These are phyloP conservation scores for Leccinellum luteum DNA, from an alignment of 768 basidiomycete species.

Conservation along the genomic window DNA sequence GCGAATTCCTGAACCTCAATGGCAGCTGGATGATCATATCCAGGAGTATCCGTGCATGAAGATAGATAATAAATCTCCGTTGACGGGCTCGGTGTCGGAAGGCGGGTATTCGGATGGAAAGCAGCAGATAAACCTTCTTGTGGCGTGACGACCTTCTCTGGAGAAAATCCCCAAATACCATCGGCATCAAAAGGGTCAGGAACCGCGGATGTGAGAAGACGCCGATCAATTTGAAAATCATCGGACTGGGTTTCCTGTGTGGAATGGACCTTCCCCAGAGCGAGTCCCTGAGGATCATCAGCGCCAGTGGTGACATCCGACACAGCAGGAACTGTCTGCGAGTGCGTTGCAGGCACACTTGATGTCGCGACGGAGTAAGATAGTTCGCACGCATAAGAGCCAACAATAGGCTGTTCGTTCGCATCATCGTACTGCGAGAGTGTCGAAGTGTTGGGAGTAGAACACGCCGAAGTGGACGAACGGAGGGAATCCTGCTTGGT, in stretches of 20 bases:
- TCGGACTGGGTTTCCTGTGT: background rate
- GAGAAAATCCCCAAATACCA: background rate
- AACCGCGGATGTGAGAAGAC: background rate
- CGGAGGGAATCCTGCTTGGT: constrained; percentile 17
- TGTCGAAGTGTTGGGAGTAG: constrained; percentile 25
- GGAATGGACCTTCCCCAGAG: background rate
- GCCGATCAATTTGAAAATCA: background rate
- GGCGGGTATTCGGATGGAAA: background rate
- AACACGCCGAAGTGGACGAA: constrained; percentile 19
- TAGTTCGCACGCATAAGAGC: background rate
- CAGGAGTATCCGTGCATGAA: background rate
- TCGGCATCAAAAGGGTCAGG: background rate
- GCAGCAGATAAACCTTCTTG: background rate
- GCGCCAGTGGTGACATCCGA: background rate
- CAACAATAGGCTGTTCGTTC: background rate
- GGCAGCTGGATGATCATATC: background rate
- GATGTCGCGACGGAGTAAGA: background rate
- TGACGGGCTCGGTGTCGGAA: background rate
- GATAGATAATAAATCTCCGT: background rate
- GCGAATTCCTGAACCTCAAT: background rate
- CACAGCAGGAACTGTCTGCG: background rate
- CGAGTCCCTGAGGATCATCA: background rate
- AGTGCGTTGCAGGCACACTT: background rate
- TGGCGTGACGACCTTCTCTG: background rate
- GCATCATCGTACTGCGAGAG: constrained; percentile 20